phyloP scores from a whole-genome alignment of 495 filamentous ascomycete genomes.

The Neurospora cerealis region DNA sequence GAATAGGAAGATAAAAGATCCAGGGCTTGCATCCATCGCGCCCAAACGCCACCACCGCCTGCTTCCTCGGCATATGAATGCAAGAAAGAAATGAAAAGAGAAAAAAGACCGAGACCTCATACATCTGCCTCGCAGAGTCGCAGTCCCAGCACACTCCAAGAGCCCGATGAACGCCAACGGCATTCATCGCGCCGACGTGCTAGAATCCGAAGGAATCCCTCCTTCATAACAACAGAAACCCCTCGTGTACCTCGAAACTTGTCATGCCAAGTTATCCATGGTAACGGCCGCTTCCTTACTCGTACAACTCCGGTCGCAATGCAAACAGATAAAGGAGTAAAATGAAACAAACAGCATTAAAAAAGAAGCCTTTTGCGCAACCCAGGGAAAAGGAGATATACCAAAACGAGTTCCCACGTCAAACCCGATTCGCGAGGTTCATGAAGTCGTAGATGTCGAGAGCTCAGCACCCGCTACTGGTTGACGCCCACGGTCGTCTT shows the following conservation, averaged over 20 bases:
- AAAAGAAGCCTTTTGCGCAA: not conserved
- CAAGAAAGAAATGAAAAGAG: not conserved
- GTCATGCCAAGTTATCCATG: not conserved
- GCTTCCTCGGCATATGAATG: not conserved
- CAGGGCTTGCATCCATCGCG: not conserved
- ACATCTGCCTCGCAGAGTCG: not conserved
- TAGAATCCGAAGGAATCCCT: not conserved
- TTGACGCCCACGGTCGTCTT: not conserved
- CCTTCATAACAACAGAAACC: not conserved
- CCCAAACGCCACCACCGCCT: not conserved
- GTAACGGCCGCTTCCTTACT: constrained; percentile 1
- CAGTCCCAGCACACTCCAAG: not conserved
- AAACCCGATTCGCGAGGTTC: constrained; percentile 10
- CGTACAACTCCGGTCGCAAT: constrained; percentile 27
- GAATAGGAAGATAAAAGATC: not conserved
- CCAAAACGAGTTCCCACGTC: constrained; percentile 3
- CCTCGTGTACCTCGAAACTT: not conserved
- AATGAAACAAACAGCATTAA: constrained; percentile 10
- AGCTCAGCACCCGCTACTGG: not conserved
- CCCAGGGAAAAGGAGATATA: not conserved
- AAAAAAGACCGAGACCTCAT: not conserved
- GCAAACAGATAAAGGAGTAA: constrained; percentile 12
- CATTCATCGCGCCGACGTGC: not conserved
- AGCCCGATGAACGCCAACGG: not conserved
- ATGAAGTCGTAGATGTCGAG: constrained; percentile 14